Conservation (phyloP, 2,329 filamentous ascomycete species). For the Colletotrichum sp. region DNA sequence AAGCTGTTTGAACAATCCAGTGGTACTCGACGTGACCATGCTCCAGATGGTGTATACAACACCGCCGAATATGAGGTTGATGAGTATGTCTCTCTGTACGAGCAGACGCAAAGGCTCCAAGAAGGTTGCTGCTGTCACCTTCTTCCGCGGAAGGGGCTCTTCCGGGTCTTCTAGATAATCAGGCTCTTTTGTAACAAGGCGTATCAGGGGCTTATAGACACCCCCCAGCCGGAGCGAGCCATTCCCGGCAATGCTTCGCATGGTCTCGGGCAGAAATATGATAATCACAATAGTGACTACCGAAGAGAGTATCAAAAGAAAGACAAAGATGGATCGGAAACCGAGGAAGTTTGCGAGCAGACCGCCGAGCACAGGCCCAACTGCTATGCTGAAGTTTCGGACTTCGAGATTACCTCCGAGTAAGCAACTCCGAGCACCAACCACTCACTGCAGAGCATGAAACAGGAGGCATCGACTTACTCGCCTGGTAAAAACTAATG, state of each 20-base stretch:
- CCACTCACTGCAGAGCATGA: background rate
- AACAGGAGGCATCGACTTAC: constrained; percentile 22
- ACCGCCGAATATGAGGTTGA: constrained; percentile 46
- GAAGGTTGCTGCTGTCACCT: constrained; percentile 33
- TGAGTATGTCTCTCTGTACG: constrained; percentile 45
- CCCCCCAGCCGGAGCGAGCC: constrained; percentile 26
- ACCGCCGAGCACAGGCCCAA: constrained; percentile 38
- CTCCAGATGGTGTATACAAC: constrained; percentile 45
- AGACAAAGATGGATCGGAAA: constrained; percentile 35
- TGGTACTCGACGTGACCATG: constrained; percentile 51
- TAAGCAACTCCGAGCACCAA: background rate
- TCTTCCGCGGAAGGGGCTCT: constrained; percentile 4
- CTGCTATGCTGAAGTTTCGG: constrained; percentile 31
- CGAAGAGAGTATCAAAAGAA: constrained; percentile 1
- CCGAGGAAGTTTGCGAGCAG: constrained; percentile 27
- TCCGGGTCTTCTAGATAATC: constrained; percentile 20
- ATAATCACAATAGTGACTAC: constrained; percentile 21
- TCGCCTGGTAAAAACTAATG: constrained; percentile 36
- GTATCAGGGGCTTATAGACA: constrained; percentile 29
- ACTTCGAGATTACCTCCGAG: constrained; percentile 19
- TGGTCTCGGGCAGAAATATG: constrained; percentile 31
- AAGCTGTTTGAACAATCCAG: constrained; percentile 34
- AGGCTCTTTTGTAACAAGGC: constrained; percentile 13
- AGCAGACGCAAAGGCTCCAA: constrained; percentile 42
- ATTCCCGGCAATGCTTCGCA: constrained; percentile 30